A percentile compares a stretch with the other conserved stretches of the same genome.
Conservation (phyloP, 768 basidiomycete species). For the Lactifluus rugatus region DNA sequence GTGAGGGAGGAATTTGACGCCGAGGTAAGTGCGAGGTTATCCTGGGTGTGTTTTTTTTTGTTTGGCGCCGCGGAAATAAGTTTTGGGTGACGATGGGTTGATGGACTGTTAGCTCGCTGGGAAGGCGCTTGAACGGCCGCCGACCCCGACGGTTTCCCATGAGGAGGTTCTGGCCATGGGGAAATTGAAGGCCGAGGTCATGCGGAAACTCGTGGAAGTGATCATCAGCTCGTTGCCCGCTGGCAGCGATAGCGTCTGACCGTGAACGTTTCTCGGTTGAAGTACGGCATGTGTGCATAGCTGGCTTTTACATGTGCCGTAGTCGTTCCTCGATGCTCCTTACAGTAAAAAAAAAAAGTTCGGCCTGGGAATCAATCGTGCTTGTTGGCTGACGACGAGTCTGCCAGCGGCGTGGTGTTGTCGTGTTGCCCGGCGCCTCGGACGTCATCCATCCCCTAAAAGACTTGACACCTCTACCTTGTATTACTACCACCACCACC, state of each 20-base stretch:
- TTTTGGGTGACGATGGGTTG: no score
- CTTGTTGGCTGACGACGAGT: background rate
- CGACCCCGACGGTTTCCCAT: constrained; percentile 52
- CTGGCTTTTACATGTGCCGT: background rate
- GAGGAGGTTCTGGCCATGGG: constrained; percentile 68
- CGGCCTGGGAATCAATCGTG: background rate
- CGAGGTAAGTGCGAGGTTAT: constrained; percentile 40
- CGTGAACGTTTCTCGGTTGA: background rate
- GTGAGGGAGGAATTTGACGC: constrained; percentile 27
- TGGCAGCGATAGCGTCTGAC: background rate
- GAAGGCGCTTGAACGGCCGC: constrained; percentile 33
- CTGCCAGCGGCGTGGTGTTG: background rate
- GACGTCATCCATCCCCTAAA: background rate
- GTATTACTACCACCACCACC: background rate
- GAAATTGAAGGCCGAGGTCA: constrained; percentile 55
- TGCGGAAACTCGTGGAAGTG: constrained; percentile 59
- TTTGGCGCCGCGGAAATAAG: background rate
- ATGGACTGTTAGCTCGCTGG: constrained; percentile 46
- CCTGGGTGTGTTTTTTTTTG: no score
- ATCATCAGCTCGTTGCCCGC: constrained; percentile 34
- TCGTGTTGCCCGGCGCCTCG: background rate
- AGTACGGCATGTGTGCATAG: background rate
- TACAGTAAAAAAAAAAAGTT: background rate
- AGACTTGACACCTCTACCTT: background rate
- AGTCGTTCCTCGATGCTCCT: background rate